phyloP scores from a whole-genome alignment of 179 eudicot genomes.

The Vitellaria paradoxa region DNA sequence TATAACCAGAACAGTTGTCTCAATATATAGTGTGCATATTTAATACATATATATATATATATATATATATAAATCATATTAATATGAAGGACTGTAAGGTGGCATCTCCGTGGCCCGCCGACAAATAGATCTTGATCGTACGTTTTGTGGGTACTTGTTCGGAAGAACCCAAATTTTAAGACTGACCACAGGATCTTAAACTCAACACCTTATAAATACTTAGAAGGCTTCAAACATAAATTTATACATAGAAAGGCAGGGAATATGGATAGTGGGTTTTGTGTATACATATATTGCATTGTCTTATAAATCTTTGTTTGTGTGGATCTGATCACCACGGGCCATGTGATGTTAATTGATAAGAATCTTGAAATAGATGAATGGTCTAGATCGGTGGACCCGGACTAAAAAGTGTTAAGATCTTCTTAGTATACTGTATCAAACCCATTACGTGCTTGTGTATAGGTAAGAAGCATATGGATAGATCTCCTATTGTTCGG shows the following conservation, averaged over 20 bases:
- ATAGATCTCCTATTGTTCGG: constrained; percentile 2
- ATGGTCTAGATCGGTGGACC: constrained; percentile 3
- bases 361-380: neutral
- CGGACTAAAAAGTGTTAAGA: neutral
- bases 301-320: neutral
- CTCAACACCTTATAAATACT: no score
- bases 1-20: constrained; percentile 19
- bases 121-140: constrained; percentile 24
- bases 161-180: constrained; percentile 12
- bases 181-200: no score
- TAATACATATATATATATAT: neutral
- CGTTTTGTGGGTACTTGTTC: constrained; percentile 20
- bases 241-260: neutral
- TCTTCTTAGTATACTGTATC: neutral
- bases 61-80: neutral
- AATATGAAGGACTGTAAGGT: neutral
- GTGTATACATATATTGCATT: neutral
- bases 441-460: neutral
- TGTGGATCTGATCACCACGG: constrained; percentile 2
- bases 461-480: neutral
- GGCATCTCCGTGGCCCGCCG: constrained; percentile 16
- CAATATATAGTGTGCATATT: neutral
- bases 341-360: neutral
- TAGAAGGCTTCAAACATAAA: no score
- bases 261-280: neutral